A percentile compares a stretch with the other conserved stretches of the same genome.
These are phyloP conservation scores for Fusarium pseudonygamai DNA, from an alignment of 2,329 filamentous ascomycete species.

Conservation along the genomic window DNA sequence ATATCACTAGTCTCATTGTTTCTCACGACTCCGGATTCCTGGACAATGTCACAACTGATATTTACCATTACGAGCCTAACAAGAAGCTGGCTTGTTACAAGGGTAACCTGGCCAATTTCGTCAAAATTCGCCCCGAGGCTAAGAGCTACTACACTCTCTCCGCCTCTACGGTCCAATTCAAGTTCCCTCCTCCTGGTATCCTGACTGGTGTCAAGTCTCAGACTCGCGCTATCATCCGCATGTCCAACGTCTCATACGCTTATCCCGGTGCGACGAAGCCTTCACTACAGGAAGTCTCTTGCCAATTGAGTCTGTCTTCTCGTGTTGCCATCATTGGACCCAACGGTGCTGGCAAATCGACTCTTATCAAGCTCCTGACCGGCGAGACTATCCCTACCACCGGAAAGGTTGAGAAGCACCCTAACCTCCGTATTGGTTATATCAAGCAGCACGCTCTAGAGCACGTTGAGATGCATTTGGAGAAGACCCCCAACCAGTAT, in stretches of 20 bases:
- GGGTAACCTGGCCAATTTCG: slow-evolving; percentile 85
- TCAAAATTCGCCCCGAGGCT: slow-evolving; percentile 88
- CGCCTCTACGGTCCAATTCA: slow-evolving; percentile 89
- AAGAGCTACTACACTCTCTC: slow-evolving; percentile 99
- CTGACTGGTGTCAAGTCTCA: slow-evolving; percentile 93
- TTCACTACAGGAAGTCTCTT: slow-evolving; percentile 87
- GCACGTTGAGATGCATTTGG: slow-evolving; percentile 99
- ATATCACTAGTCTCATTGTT: slow-evolving; percentile 97
- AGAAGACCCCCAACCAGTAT: slow-evolving; percentile 99
- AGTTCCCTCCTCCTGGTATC: slow-evolving; percentile 96
- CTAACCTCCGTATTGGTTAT: slow-evolving; percentile 97
- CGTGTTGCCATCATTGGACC: slow-evolving; percentile 96
- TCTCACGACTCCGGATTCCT: slow-evolving; percentile 98
- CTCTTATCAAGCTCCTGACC: slow-evolving; percentile 95
- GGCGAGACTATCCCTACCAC: slow-evolving; percentile 85
- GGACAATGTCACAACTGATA: slow-evolving; percentile 97
- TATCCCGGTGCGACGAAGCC: slow-evolving; percentile 92
- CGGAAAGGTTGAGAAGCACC: slow-evolving; percentile 96
- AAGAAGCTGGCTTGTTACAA: slow-evolving; percentile 94
- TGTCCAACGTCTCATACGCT: slow-evolving; percentile 91
- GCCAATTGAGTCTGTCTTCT: slow-evolving; percentile 86
- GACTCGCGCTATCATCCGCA: slow-evolving; percentile 93
- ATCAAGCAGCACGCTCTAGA: slow-evolving; percentile 99
- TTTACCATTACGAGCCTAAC: slow-evolving; percentile 95
- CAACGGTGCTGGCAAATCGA: slow-evolving; percentile 98